Conservation (phyloP, 441 rosid species). For the Codiaeum variegatum region DNA sequence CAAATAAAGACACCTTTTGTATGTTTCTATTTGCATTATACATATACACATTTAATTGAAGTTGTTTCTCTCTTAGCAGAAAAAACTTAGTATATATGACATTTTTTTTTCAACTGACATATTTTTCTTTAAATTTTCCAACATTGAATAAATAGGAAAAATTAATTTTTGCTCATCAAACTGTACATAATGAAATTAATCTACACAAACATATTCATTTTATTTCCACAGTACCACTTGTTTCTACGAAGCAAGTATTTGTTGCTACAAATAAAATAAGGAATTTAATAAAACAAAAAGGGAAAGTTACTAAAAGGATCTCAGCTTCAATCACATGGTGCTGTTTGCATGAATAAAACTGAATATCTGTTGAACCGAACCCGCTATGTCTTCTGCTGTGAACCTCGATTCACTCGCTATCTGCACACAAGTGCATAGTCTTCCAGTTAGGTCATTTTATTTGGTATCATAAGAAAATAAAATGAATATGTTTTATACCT, state of each 20-base stretch:
- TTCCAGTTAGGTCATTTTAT: no score
- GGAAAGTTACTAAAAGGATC: not conserved
- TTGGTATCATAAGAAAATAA: no score
- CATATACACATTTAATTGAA: no score
- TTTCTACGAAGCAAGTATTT: conserved; percentile 12
- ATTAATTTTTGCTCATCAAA: no score
- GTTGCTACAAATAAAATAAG: not conserved
- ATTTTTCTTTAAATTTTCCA: no score
- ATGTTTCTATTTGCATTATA: no score
- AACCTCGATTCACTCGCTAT: conserved; percentile 59
- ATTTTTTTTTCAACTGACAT: no score
- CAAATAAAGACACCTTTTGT: not conserved
- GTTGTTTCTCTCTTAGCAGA: no score
- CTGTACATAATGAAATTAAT: no score
- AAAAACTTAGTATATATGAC: no score
- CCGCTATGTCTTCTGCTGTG: conserved; percentile 86
- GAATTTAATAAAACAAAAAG: not conserved
- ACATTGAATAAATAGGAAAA: no score
- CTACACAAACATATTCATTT: no score
- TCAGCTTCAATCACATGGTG: conserved; percentile 36
- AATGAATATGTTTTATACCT: conserved; percentile 37
- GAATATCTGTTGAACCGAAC: conserved; percentile 83
- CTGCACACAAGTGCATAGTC: conserved; percentile 31
- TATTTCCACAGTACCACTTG: not conserved
- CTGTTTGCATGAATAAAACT: conserved; percentile 76